Conservation (phyloP, 805 yeast species). For the Clavispora santaluciae region DNA sequence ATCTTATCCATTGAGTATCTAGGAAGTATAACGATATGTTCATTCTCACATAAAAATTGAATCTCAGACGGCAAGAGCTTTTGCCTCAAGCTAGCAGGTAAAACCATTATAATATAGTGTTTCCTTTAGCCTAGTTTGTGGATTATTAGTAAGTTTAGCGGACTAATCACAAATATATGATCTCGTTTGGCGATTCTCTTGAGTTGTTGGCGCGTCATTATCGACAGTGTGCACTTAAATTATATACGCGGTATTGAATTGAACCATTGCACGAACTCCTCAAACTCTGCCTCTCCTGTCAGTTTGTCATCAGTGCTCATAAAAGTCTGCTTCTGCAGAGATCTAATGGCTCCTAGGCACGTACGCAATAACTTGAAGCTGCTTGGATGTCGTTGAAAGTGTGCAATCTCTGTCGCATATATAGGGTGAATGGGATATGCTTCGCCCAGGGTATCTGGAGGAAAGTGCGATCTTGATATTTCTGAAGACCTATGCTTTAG, state of each 20-base stretch:
- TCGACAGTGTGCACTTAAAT: neutral
- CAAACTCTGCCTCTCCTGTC: slow-evolving; percentile 1
- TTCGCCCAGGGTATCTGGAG: neutral
- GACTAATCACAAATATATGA: too few relatives aligned
- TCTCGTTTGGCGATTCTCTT: too few relatives aligned
- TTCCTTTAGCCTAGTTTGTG: neutral
- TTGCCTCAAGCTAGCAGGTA: slow-evolving; percentile 11
- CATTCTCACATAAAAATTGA: slow-evolving; percentile 82
- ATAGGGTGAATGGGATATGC: neutral
- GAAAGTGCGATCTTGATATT: neutral
- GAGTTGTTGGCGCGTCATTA: neutral
- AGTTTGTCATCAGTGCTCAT: neutral
- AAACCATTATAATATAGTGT: slow-evolving; percentile 8
- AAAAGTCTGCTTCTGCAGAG: slow-evolving; percentile 2
- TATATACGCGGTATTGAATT: slow-evolving; percentile 1
- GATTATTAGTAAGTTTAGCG: too few relatives aligned
- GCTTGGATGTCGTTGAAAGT: slow-evolving; percentile 2
- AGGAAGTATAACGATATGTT: slow-evolving; percentile 68
- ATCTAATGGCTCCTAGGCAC: slow-evolving; percentile 8
- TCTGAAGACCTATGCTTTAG: slow-evolving; percentile 3
- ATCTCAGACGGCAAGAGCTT: slow-evolving; percentile 74
- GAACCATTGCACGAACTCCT: slow-evolving; percentile 1
- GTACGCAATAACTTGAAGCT: slow-evolving; percentile 1
- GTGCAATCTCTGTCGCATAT: neutral
- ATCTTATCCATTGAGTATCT: slow-evolving; percentile 64